phyloP scores from a whole-genome alignment of 2,329 filamentous ascomycete genomes.

The Colletotrichum spaethianum region DNA sequence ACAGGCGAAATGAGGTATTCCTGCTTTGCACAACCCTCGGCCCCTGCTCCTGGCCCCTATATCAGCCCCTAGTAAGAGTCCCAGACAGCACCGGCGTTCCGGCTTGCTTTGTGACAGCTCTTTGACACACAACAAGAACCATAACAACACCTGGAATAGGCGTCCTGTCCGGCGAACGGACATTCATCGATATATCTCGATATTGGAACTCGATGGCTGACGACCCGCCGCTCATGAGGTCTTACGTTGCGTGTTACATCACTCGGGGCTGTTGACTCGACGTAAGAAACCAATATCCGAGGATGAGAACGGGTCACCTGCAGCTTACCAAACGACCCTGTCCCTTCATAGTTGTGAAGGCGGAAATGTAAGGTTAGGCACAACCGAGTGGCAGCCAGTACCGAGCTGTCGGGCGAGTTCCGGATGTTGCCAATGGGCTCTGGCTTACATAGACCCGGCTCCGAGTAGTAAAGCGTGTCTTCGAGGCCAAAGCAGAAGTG shows the following conservation, averaged over 20 bases:
- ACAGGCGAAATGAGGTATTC: constrained; percentile 30
- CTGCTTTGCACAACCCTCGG: neutral
- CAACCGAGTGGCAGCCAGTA: constrained; percentile 12
- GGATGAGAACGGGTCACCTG: constrained; percentile 24
- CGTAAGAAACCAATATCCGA: constrained; percentile 18
- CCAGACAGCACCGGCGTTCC: constrained; percentile 12
- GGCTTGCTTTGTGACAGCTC: constrained; percentile 34
- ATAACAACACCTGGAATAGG: neutral
- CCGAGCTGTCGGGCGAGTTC: constrained; percentile 39
- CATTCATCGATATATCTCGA: constrained; percentile 9
- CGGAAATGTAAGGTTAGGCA: constrained; percentile 16
- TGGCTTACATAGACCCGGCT: constrained; percentile 21
- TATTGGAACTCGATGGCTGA: constrained; percentile 10
- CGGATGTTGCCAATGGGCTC: constrained; percentile 14
- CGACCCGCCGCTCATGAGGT: constrained; percentile 7
- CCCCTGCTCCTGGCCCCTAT: constrained; percentile 3
- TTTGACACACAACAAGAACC: constrained; percentile 9
- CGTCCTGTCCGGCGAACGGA: constrained; percentile 12
- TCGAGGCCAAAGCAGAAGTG: constrained; percentile 29
- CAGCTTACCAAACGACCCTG: neutral
- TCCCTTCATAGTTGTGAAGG: no score
- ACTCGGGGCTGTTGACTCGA: constrained; percentile 1
- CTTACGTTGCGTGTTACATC: constrained; percentile 16
- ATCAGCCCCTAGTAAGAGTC: constrained; percentile 9
- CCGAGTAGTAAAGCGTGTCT: constrained; percentile 23